phyloP scores from a whole-genome alignment of 177 flowering plant species.

The Tripterygium wilfordii region DNA sequence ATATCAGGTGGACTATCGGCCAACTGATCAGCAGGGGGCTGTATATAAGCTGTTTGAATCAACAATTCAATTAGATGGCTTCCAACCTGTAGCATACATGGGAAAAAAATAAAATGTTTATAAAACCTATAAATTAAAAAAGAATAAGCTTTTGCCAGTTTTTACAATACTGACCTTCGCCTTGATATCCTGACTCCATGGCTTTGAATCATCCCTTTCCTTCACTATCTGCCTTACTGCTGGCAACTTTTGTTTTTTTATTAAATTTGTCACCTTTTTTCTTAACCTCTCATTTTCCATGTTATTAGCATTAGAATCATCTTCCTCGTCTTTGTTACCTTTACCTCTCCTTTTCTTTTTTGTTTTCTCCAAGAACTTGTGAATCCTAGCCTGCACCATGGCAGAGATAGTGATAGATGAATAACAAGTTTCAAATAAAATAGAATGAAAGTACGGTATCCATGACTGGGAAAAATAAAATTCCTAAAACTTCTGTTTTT shows the following conservation, averaged over 20 bases:
- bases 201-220: constrained; percentile 21
- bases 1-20: constrained; percentile 77
- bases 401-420: constrained; percentile 7
- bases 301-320: constrained; percentile 14
- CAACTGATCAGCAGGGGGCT: constrained; percentile 67
- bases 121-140: neutral
- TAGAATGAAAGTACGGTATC: no score
- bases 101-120: neutral
- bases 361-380: constrained; percentile 64
- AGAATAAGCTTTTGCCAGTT: neutral
- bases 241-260: constrained; percentile 30
- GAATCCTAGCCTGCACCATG: constrained; percentile 59
- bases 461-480: no score
- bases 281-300: constrained; percentile 27
- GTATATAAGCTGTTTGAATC: constrained; percentile 80
- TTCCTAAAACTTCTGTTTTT: no score
- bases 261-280: constrained; percentile 27
- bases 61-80: constrained; percentile 82
- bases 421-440: neutral
- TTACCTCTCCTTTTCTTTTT: constrained; percentile 37
- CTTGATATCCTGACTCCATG: constrained; percentile 31
- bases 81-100: constrained; percentile 61
- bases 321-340: constrained; percentile 21
- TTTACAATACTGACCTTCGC: constrained; percentile 57
- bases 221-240: constrained; percentile 27